These are phyloP conservation scores for Dactylellina leptospora DNA, from an alignment of 2,329 filamentous ascomycete species.

Conservation along the genomic window DNA sequence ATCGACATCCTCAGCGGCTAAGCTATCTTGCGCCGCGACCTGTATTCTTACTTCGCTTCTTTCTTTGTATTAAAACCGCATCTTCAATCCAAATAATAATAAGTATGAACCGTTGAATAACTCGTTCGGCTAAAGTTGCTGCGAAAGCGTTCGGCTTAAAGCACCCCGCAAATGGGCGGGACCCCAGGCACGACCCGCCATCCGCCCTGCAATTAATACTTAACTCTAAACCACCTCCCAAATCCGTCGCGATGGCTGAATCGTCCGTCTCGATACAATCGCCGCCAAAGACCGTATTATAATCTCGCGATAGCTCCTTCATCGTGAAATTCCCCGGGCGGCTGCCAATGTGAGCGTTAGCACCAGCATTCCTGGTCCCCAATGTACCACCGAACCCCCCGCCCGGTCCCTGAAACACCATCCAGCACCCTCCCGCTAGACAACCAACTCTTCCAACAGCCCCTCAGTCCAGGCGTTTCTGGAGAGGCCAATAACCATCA, in stretches of 20 bases:
- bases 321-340: background rate
- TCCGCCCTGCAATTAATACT: background rate
- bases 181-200: background rate
- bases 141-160: conserved; percentile 27
- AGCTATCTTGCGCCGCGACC: background rate
- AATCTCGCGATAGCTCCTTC: background rate
- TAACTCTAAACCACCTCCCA: background rate
- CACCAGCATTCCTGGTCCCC: conserved; percentile 5
- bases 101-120: background rate
- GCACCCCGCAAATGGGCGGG: conserved; percentile 33
- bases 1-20: background rate
- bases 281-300: background rate
- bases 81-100: background rate
- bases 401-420: conserved; percentile 44
- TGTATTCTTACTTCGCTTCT: background rate
- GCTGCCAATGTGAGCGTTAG: conserved; percentile 21
- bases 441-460: conserved; percentile 49
- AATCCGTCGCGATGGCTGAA: background rate
- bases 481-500: conserved; percentile 3
- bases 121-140: background rate
- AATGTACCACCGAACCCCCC: conserved; percentile 53
- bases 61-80: background rate
- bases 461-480: background rate
- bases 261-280: background rate
- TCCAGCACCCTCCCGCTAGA: conserved; percentile 40